A percentile compares a stretch with the other conserved stretches of the same genome.
phyloP scores from a whole-genome alignment of 2,329 filamentous ascomycete species.

The Colletotrichum chlorophyti region DNA sequence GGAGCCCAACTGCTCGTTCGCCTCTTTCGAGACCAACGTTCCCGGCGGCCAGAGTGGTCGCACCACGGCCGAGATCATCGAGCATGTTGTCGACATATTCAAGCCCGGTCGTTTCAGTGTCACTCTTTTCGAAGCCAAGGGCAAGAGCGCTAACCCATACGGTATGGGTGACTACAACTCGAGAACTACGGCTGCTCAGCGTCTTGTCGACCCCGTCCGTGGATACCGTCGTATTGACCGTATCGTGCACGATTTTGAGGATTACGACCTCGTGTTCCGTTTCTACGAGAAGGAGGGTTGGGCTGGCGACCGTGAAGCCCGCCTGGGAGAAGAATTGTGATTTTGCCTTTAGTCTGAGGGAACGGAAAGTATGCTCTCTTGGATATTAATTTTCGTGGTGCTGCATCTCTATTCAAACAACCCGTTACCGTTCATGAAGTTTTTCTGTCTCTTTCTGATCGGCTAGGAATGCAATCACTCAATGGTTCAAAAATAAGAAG shows the following conservation, averaged over 20 bases:
- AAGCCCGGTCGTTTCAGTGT: slow-evolving; percentile 97
- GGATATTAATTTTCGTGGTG: no score
- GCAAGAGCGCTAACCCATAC: slow-evolving; percentile 50
- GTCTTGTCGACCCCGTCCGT: slow-evolving; percentile 76
- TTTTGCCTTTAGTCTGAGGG: neutral
- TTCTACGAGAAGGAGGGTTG: slow-evolving; percentile 94
- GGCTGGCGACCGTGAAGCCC: slow-evolving; percentile 58
- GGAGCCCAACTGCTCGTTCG: slow-evolving; percentile 95
- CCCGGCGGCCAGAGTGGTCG: slow-evolving; percentile 87
- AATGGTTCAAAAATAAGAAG: no score
- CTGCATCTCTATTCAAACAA: no score
- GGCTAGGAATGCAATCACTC: no score
- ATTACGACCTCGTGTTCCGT: slow-evolving; percentile 94
- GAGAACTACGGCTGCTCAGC: slow-evolving; percentile 47
- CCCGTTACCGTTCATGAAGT: no score
- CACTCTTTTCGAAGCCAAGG: slow-evolving; percentile 93
- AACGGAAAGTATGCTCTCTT: neutral
- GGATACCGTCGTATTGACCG: slow-evolving; percentile 92
- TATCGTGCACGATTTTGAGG: slow-evolving; percentile 96
- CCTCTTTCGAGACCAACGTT: slow-evolving; percentile 98
- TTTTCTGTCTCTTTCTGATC: no score
- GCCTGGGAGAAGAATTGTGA: slow-evolving; percentile 60
- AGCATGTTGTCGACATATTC: slow-evolving; percentile 96
- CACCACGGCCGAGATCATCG: slow-evolving; percentile 87
- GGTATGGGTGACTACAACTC: slow-evolving; percentile 48